Percentiles rank a stretch among this genome's conserved stretches.
Evolutionary conservation across 805 yeast genomes (phyloP).

Genomic region (Yarrowia sp.): DNA sequence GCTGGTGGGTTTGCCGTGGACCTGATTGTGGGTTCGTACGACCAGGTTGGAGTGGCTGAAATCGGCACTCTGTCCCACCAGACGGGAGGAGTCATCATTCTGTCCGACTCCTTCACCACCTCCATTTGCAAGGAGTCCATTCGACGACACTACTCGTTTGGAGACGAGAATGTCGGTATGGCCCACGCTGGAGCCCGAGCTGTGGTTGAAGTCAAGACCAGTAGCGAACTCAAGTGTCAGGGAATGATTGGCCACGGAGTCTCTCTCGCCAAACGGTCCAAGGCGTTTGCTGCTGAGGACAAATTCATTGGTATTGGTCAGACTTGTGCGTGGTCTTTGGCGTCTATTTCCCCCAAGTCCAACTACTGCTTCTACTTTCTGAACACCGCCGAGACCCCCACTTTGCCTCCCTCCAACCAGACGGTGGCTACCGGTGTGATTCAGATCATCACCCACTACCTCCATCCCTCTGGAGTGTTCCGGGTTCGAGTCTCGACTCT

Average conservation of each 20-base stretch:
- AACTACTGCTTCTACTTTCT: constrained; percentile 89
- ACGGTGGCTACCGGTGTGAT: constrained; percentile 44
- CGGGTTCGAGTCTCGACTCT: constrained; percentile 90
- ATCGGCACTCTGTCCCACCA: constrained; percentile 77
- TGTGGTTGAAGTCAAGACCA: constrained; percentile 73
- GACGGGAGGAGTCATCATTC: constrained; percentile 84
- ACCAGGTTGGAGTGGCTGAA: constrained; percentile 91
- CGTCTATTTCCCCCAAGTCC: constrained; percentile 80
- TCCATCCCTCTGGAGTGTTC: constrained; percentile 90
- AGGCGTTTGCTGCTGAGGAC: constrained; percentile 74
- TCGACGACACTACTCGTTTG: constrained; percentile 60
- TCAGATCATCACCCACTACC: constrained; percentile 89
- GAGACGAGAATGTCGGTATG: constrained; percentile 13
- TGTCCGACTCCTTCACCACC: constrained; percentile 90
- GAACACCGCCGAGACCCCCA: constrained; percentile 45
- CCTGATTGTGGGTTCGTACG: constrained; percentile 91
- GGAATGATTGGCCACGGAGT: constrained; percentile 94
- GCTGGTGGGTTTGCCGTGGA: constrained; percentile 76
- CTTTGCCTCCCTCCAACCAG: constrained; percentile 29
- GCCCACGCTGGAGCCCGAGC: constrained; percentile 42
- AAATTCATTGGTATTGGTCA: constrained; percentile 88
- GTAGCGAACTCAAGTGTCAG: constrained; percentile 75
- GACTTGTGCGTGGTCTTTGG: constrained; percentile 81
- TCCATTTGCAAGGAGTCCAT: constrained; percentile 90
- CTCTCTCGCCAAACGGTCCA: constrained; percentile 55